Percentiles rank a stretch among this genome's conserved stretches.
Conservation (phyloP, 1,284 basidiomycete genomes). For the Malassezia japonica region DNA sequence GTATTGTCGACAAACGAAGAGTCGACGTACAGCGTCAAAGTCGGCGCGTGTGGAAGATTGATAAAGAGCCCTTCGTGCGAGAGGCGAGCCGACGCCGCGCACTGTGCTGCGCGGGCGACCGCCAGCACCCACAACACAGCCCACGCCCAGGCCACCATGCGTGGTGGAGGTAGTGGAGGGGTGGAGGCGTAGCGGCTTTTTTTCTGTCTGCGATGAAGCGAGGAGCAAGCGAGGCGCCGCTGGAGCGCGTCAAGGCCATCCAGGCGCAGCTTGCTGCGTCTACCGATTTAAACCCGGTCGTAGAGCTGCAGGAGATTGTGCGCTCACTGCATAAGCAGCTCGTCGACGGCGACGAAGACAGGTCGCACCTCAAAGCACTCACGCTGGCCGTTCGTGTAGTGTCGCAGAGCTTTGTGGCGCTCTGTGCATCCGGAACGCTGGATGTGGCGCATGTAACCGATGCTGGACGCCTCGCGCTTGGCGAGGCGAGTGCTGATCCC, state of each 20-base stretch:
- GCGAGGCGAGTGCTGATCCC: background rate
- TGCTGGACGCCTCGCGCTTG: background rate
- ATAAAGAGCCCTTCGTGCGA: conserved; percentile 12
- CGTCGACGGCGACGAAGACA: background rate
- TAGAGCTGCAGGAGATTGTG: conserved; percentile 1
- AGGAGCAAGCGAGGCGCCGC: background rate
- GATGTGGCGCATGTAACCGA: conserved; percentile 1
- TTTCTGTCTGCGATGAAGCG: background rate
- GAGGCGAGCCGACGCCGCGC: background rate
- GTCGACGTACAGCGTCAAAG: conserved; percentile 8
- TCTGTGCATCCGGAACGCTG: conserved; percentile 2
- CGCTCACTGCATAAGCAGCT: background rate
- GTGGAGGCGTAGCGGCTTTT: background rate
- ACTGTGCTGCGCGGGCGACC: background rate
- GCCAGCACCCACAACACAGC: background rate
- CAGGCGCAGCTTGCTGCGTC: conserved; percentile 9
- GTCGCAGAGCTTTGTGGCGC: conserved; percentile 8
- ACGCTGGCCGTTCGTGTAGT: conserved; percentile 12
- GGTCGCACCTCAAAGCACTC: background rate
- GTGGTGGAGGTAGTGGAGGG: no score
- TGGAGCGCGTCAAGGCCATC: conserved; percentile 11
- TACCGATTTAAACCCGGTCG: conserved; percentile 15
- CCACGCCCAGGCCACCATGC: no score
- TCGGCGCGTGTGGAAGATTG: background rate
- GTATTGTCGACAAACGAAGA: background rate